Base-by-base conservation (phyloP, 306 rosid species). In the Canavalia gladiata region DNA sequence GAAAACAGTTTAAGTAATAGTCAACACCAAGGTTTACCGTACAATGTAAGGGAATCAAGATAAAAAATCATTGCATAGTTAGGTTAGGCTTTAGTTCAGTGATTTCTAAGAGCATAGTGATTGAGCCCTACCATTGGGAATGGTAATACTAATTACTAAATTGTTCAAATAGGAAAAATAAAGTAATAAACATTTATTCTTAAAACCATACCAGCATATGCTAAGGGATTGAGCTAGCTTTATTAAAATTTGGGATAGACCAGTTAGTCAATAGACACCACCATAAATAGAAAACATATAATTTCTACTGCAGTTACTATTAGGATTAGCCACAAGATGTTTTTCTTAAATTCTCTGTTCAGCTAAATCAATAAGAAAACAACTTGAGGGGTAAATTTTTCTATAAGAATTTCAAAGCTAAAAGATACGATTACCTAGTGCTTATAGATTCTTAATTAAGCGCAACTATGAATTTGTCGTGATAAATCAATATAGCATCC, bases 241-340 rank as follows among this genome's bases (percentile, higher is more conserved):
- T n/a, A 3, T 18, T 62, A 70, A 28, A n/a, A 57, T 30, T n/a
- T 28, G 11, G 41, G 41, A 18, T 54, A 69, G 37, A 55, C 35
- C 60, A 76, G 72, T 57, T 62, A 41, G 75, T 8, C 47, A 67
- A 80, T 18, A 58, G 60, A 5, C 60, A 79, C 34, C 47, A 7
- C 37, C 30, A 39, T 12, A 35, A 33, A 11, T 69, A 65, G 31
- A 41, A 70, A 71, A 54, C 65, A 54, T 28, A 41, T 58, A 55
- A 37, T 25, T 70, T 46, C 49, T 46, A 56, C 18, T 31, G 50
- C 37, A 31, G 49, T 56, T 68, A 78, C 68, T 7, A 50, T 31
- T 18, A 18, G 25, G 25, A 18, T 18, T 18, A 18, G 25, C 25
- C 25, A 18, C 25, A 18, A 18, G 0, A 18, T 18, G 25, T 18